Conservation (phyloP, 2,329 filamentous ascomycete genomes). For the Pseudogymnoascus sp. region DNA sequence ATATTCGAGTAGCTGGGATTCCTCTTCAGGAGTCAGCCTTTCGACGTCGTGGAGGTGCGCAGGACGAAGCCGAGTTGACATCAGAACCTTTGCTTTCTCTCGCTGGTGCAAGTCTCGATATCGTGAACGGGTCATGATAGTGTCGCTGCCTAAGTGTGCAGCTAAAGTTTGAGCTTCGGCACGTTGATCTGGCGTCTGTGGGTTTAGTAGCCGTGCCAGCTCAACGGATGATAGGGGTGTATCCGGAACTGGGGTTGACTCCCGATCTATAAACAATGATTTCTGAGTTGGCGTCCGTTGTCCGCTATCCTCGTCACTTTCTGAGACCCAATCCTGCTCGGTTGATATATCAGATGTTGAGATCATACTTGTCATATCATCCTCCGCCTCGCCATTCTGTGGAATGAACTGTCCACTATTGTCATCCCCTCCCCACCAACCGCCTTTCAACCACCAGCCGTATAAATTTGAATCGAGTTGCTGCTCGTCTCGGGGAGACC, state of each 20-base stretch:
- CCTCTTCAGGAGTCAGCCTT: conserved; percentile 47
- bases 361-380: conserved; percentile 75
- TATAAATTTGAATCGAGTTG: conserved; percentile 69
- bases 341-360: conserved; percentile 36
- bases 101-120: conserved; percentile 60
- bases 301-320: conserved; percentile 37
- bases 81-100: conserved; percentile 61
- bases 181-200: conserved; percentile 65
- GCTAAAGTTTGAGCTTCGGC: conserved; percentile 75
- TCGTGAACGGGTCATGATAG: conserved; percentile 71
- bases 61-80: conserved; percentile 35
- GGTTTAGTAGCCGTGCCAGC: conserved; percentile 74
- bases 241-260: conserved; percentile 52
- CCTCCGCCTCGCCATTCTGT: conserved; percentile 43
- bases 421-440: conserved; percentile 78
- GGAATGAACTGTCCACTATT: conserved; percentile 70
- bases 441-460: conserved; percentile 72
- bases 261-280: conserved; percentile 42
- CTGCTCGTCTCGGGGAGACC: conserved; percentile 46
- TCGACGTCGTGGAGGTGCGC: conserved; percentile 24
- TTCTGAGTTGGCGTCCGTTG: conserved; percentile 66
- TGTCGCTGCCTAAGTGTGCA: conserved; percentile 63
- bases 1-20: conserved; percentile 52
- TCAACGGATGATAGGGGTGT: conserved; percentile 55
- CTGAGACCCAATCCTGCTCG: conserved; percentile 36